A percentile compares a stretch with the other conserved stretches of the same genome.
Evolutionary conservation across 148 eudicot species (phyloP).

Genomic region (Camellia sinensis): DNA sequence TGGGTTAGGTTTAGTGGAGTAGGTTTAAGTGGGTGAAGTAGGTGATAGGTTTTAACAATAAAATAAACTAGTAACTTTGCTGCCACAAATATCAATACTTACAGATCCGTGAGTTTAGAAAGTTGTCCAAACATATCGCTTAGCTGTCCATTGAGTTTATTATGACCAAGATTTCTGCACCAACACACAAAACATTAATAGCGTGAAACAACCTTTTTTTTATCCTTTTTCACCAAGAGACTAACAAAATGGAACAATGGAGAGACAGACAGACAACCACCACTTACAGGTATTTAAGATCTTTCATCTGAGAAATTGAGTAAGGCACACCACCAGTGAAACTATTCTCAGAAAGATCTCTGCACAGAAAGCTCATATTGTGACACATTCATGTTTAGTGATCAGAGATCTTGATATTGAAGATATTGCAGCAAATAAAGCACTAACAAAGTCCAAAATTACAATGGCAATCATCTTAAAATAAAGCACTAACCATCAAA

Average conservation of each 20-base stretch:
- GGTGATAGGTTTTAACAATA: no score
- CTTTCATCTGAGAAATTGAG: constrained; percentile 56
- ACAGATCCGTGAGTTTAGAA: constrained; percentile 49
- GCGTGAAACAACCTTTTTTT: background rate
- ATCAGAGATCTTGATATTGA: background rate
- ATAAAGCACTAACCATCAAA: no score
- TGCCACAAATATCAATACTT: constrained; percentile 22
- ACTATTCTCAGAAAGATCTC: constrained; percentile 57
- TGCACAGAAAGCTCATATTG: constrained; percentile 23
- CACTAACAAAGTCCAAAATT: background rate
- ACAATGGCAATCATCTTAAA: background rate
- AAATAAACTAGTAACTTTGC: background rate
- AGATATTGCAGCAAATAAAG: background rate
- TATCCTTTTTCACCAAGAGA: background rate
- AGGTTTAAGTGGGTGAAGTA: no score
- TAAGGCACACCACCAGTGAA: constrained; percentile 53
- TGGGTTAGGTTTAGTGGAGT: no score
- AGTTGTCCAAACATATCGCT: constrained; percentile 58
- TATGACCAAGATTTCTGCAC: constrained; percentile 54
- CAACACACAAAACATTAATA: constrained; percentile 10
- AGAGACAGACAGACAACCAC: constrained; percentile 9
- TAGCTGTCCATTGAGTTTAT: constrained; percentile 57
- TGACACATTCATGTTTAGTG: background rate
- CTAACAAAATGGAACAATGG: background rate
- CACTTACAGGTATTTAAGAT: constrained; percentile 52